Evolutionary conservation across 2,329 filamentous ascomycete species (phyloP).

Genomic region (Reticulascus tulasneorum): DNA sequence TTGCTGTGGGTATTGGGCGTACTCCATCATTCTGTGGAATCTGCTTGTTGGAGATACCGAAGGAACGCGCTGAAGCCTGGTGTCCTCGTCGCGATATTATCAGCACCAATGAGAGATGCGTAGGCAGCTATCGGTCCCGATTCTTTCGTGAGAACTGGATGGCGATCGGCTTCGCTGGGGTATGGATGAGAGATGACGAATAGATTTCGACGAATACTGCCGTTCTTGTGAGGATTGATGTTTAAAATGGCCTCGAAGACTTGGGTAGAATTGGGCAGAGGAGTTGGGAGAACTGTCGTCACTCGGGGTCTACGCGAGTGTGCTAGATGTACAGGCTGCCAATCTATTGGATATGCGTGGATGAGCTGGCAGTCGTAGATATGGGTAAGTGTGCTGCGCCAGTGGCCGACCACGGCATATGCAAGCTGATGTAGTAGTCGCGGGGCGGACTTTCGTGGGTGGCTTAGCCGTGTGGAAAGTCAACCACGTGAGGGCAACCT

Average conservation of each 20-base stretch:
- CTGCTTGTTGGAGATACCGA: slow-evolving; percentile 6
- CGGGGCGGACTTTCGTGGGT: slow-evolving; percentile 29
- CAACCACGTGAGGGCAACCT: slow-evolving; percentile 40
- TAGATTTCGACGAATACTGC: slow-evolving; percentile 13
- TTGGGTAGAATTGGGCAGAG: slow-evolving; percentile 43
- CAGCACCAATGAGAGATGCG: slow-evolving; percentile 11
- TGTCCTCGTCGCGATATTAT: slow-evolving; percentile 24
- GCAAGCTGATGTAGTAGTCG: slow-evolving; percentile 51
- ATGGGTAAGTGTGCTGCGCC: slow-evolving; percentile 48
- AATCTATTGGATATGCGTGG: slow-evolving; percentile 56
- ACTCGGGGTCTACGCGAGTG: slow-evolving; percentile 40
- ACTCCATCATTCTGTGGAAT: slow-evolving; percentile 63
- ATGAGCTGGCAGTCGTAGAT: slow-evolving; percentile 58
- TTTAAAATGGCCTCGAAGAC: slow-evolving; percentile 29
- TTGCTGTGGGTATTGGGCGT: slow-evolving; percentile 68
- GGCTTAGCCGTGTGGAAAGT: slow-evolving; percentile 33
- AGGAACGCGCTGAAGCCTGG: slow-evolving; percentile 13
- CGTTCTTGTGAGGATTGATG: slow-evolving; percentile 22
- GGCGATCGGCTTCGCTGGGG: too few relatives aligned
- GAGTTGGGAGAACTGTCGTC: slow-evolving; percentile 36
- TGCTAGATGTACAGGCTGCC: slow-evolving; percentile 42
- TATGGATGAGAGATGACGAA: slow-evolving; percentile 15
- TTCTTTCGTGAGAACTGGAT: too few relatives aligned
- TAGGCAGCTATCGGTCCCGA: too few relatives aligned
- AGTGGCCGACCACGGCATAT: slow-evolving; percentile 55